Conservation (phyloP, 371 early-diverging fungal genomes). For the Choanephora cucurbitarum region DNA sequence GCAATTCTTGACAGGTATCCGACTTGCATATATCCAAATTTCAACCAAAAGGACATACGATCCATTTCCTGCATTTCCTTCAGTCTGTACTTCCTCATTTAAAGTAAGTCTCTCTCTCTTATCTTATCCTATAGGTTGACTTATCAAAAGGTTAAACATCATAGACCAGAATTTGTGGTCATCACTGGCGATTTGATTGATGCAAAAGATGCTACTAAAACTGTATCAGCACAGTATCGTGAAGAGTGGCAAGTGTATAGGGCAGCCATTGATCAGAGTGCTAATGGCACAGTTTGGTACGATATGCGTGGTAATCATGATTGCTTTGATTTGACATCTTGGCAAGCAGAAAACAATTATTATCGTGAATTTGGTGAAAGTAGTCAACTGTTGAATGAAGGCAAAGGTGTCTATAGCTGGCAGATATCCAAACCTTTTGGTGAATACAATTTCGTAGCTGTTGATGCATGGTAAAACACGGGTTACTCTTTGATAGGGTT, state of each 20-base stretch:
- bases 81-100: conserved; percentile 68
- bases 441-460: conserved; percentile 79
- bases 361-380: conserved; percentile 59
- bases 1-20: conserved; percentile 63
- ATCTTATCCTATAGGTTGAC: not conserved
- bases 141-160: too few species aligned
- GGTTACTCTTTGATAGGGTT: not conserved
- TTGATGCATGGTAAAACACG: conserved; percentile 76
- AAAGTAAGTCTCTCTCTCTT: conserved; percentile 25
- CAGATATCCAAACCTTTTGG: conserved; percentile 64
- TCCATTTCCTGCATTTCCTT: conserved; percentile 78
- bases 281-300: conserved; percentile 58
- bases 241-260: conserved; percentile 86
- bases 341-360: conserved; percentile 64
- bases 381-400: conserved; percentile 47
- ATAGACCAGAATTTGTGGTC: conserved; percentile 66
- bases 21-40: conserved; percentile 85
- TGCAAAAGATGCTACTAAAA: conserved; percentile 70
- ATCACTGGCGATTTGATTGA: conserved; percentile 87
- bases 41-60: conserved; percentile 63
- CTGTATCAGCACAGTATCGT: conserved; percentile 72
- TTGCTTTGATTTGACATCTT: conserved; percentile 77
- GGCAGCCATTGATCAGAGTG: conserved; percentile 55
- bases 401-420: conserved; percentile 61
- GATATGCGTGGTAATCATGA: conserved; percentile 90